Evolutionary conservation across 805 yeast genomes (phyloP).

Genomic region (Lipomyces japonicus): DNA sequence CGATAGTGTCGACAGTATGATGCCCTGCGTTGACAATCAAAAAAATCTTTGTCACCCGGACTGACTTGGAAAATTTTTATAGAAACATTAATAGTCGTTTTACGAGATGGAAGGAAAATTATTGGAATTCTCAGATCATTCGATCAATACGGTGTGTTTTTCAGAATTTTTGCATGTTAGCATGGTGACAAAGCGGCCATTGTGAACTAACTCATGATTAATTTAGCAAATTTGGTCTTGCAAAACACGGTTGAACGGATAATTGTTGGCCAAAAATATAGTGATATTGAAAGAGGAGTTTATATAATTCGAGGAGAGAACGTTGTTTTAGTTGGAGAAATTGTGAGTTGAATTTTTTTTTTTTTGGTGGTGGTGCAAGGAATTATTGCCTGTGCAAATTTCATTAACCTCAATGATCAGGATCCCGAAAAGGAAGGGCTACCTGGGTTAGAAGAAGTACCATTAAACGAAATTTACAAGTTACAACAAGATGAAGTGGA

Average conservation of each 20-base stretch:
- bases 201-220: background rate
- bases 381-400: background rate
- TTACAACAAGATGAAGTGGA: conserved; percentile 19
- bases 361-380: background rate
- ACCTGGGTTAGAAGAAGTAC: conserved; percentile 4
- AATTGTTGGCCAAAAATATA: conserved; percentile 55
- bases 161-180: background rate
- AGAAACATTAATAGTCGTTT: conserved; percentile 70
- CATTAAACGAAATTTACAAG: conserved; percentile 18
- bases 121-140: conserved; percentile 90
- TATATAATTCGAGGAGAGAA: conserved; percentile 93
- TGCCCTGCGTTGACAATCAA: background rate
- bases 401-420: background rate
- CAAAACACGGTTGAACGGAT: conserved; percentile 89
- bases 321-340: conserved; percentile 88
- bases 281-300: conserved; percentile 74
- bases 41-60: background rate
- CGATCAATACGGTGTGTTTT: conserved; percentile 68
- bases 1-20: conserved; percentile 42
- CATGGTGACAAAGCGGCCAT: no score
- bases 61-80: background rate
- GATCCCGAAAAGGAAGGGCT: conserved; percentile 15
- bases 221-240: conserved; percentile 72
- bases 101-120: conserved; percentile 84
- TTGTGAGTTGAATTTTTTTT: conserved; percentile 41